A percentile compares a stretch with the other conserved stretches of the same genome.
Conservation (phyloP, 1,284 basidiomycete genomes). For the Hemileia vastatrix region DNA sequence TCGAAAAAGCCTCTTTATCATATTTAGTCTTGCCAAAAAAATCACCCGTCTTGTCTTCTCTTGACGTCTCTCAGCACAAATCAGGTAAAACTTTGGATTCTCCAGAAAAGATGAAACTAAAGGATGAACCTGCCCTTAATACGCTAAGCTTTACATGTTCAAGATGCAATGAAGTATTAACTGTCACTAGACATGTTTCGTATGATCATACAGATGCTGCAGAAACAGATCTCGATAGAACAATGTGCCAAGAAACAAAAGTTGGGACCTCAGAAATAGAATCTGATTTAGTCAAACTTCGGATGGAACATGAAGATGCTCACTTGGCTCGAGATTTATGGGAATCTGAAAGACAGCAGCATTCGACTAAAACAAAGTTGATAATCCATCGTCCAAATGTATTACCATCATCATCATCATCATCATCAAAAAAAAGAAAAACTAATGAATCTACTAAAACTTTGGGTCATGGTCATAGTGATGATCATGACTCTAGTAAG, state of each 20-base stretch:
- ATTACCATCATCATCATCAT: too few species aligned
- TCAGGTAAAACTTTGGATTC: too few species aligned
- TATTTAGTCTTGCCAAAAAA: too few species aligned
- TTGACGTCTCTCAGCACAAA: too few species aligned
- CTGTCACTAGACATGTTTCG: not conserved
- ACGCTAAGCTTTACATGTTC: not conserved
- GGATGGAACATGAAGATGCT: constrained; percentile 1
- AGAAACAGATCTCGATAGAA: too few species aligned
- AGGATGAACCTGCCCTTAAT: not conserved
- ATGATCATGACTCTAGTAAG: not conserved
- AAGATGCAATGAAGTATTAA: not conserved
- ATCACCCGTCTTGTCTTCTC: too few species aligned
- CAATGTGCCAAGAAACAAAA: too few species aligned
- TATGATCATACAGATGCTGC: not conserved
- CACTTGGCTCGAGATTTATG: constrained; percentile 13
- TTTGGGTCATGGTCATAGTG: not conserved
- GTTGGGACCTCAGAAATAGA: too few species aligned
- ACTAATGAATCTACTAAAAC: not conserved
- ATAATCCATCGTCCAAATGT: too few species aligned
- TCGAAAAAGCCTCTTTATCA: too few species aligned
- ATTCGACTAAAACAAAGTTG: not conserved
- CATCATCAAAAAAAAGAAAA: not conserved
- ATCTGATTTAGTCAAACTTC: not conserved
- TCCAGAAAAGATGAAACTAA: not conserved
- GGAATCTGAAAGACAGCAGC: not conserved